Base-by-base conservation (phyloP, 73 alveolate genomes). In the Tetrahymena elliotti region DNA sequence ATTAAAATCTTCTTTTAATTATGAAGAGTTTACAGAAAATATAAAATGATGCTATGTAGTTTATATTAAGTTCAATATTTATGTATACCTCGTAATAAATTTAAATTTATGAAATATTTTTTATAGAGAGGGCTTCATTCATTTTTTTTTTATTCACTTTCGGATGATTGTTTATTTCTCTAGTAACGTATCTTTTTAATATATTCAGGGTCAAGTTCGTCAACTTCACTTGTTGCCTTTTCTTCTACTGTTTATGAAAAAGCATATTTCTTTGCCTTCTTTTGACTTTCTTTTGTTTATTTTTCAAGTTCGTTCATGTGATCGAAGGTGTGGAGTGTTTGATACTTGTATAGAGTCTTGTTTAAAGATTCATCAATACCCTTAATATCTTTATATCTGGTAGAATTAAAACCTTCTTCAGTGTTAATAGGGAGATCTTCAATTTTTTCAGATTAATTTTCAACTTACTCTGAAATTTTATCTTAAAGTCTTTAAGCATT, bases 401-500 rank as follows among this genome's bases (percentile, higher is more conserved):
- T 22, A 97, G 93, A 47, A 93, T 96, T 31, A 93, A 88, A 27
- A 93, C 93, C 93, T 97, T 97, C 82, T 54, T 24, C 52, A 68
- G 88, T 68, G 20, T 96, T 93, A 20, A 97, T 95, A 4, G 97
- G 93, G 92, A 95, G 96, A 34, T 96, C 97, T 83, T 95, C 93
- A 35, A 93, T 93, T 37, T 94, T 88, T 93, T 93, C 96, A 36
- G 40, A 94, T 33, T 96, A 95, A 24, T 53, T 95, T 94, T 52
- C 94, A 53, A 16, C 94, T 83, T 53, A 95, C 94, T 20, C 82
- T 41, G 52, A 84, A 97, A 11, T 97, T 93, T 93, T 95, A 94
- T 39, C 53, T 68, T 33, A 97, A 94, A 84, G 94, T 97, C 83
- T 97, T 97, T 97, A 97, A 37, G 95, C 38, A 27, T 94, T 94